Base-by-base conservation (phyloP, 1,284 basidiomycete genomes). In the Leccinum pallidistipes region DNA sequence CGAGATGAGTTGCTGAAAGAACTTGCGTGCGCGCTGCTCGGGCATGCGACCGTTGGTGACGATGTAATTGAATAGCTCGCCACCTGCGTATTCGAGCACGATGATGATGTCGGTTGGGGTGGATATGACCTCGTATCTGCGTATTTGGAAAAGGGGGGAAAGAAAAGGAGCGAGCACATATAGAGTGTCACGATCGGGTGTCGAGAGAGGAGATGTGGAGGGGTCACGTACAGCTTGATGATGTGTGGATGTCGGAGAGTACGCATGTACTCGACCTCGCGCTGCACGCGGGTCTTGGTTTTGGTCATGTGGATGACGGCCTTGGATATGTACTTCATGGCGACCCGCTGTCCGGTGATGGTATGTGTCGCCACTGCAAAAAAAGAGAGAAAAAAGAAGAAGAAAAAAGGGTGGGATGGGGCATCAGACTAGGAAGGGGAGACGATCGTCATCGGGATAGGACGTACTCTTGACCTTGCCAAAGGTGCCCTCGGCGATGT, bases 291-390 rank as follows among this genome's bases (percentile, higher is more conserved):
- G 56, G 88, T 90, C 76, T 93, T 95, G 73, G 94, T 97, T 78
- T 95, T 93, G 68, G 94, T 91, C 65, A 90, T 87, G 66, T 91
- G 90, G 63, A 98, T 98, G 71, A 94, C 95, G 61, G 92, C 91
- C 74, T 97, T 95, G 63, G 94, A 95, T 71, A 98, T 95, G 73
- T 94, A 95, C 81, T 98, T 98, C 91, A 99, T 95, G 3, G 97
- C 97, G 50, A 99, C 97, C 68, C 90, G 89, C 73, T 98, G 94
- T 0, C 95, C 95, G 0, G 97, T 98, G 67, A 98, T 49, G 21
- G 45, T 49, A 24, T 49, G 45, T 14, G 45, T 49, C 45, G 45
- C 45, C 45, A 49, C 45, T 49, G 21, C 45, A 49, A 21, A 47
- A 16, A 38, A 38, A 38, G 3, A 38, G 36, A 16, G 14, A 38